Conservation (phyloP, 805 yeast genomes). For the Naumovozyma dairenensis region DNA sequence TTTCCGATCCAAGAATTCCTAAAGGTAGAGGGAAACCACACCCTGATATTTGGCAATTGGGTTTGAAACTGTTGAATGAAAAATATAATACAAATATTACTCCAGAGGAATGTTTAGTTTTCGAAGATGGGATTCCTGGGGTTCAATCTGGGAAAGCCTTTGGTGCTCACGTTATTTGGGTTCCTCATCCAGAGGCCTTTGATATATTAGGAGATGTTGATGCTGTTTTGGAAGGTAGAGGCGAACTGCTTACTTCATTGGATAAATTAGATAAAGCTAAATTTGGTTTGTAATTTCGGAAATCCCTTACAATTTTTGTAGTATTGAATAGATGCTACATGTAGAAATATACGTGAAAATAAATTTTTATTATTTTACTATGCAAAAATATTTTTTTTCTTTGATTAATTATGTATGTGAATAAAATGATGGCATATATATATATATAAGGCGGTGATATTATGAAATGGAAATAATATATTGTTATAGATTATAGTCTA, state of each 20-base stretch:
- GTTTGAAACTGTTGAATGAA: constrained; percentile 62
- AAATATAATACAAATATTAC: constrained; percentile 37
- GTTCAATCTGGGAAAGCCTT: constrained; percentile 76
- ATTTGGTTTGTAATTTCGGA: constrained; percentile 36
- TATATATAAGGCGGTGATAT: too few species aligned
- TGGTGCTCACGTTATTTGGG: constrained; percentile 85
- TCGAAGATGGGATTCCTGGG: constrained; percentile 95
- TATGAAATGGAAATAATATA: too few species aligned
- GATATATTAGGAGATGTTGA: constrained; percentile 44
- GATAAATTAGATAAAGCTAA: constrained; percentile 41
- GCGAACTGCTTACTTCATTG: constrained; percentile 46
- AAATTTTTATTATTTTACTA: too few species aligned
- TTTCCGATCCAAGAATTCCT: constrained; percentile 80
- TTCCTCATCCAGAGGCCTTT: constrained; percentile 73
- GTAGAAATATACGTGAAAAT: too few species aligned
- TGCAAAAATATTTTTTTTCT: too few species aligned
- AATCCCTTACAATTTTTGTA: too few species aligned
- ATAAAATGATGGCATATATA: too few species aligned
- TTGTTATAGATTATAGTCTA: too few species aligned
- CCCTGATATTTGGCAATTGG: constrained; percentile 87
- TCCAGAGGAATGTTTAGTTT: constrained; percentile 76
- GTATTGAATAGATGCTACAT: too few species aligned
- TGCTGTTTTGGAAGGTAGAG: constrained; percentile 43
- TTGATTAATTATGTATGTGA: too few species aligned
- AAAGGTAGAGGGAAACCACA: constrained; percentile 85